Conservation (phyloP, 495 filamentous ascomycete genomes). For the Tuber aestivum region DNA sequence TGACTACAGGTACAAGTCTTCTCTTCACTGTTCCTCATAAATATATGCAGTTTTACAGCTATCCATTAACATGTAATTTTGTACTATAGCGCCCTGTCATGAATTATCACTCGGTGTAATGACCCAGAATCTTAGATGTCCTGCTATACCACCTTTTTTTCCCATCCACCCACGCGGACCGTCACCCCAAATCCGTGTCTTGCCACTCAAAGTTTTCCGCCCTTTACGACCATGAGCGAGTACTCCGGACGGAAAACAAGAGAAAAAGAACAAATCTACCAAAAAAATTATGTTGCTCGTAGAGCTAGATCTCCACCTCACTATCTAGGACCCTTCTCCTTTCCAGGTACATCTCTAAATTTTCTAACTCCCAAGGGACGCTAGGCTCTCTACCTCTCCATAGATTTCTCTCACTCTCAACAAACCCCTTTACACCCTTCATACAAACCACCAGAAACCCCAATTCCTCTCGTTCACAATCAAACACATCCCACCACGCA, state of each 20-base stretch:
- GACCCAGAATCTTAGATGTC: not conserved
- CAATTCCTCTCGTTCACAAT: constrained; percentile 91
- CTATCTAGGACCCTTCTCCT: constrained; percentile 44
- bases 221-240: too few relatives aligned
- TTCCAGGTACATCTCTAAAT: constrained; percentile 47
- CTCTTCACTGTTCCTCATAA: too few relatives aligned
- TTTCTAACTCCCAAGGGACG: constrained; percentile 41
- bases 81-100: not conserved
- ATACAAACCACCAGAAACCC: constrained; percentile 88
- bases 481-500: constrained; percentile 98
- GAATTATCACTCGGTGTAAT: not conserved
- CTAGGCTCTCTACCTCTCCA: constrained; percentile 45
- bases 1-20: too few relatives aligned
- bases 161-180: not conserved
- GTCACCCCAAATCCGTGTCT: not conserved
- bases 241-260: not conserved
- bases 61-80: too few relatives aligned
- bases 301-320: constrained; percentile 13
- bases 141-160: not conserved
- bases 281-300: not conserved
- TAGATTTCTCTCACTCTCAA: constrained; percentile 48
- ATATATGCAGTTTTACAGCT: too few relatives aligned
- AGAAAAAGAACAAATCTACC: not conserved
- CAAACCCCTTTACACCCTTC: constrained; percentile 71
- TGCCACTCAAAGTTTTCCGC: too few relatives aligned